These are phyloP conservation scores for Haplographium delicatum DNA, from an alignment of 495 filamentous ascomycete species.

Conservation along the genomic window DNA sequence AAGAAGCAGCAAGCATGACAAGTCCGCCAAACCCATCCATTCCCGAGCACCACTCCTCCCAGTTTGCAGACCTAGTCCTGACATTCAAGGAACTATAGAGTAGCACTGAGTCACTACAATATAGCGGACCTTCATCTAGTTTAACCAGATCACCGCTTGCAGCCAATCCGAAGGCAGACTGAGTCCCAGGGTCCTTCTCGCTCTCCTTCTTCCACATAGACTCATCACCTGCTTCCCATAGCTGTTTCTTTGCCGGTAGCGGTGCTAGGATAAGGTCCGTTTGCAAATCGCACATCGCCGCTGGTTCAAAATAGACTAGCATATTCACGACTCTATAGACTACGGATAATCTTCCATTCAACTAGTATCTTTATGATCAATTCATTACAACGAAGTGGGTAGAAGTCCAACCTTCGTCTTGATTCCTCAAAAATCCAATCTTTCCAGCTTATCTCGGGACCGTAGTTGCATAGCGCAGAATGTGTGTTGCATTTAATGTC, in stretches of 20 bases:
- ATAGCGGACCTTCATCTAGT: conserved; percentile 21
- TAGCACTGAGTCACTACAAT: conserved; percentile 22
- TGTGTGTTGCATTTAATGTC: conserved; percentile 12
- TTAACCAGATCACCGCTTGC: conserved; percentile 33
- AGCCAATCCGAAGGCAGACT: conserved; percentile 33
- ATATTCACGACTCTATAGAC: conserved; percentile 39
- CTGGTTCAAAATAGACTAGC: conserved; percentile 42
- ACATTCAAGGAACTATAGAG: conserved; percentile 16
- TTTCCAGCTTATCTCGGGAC: conserved; percentile 31
- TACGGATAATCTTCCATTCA: conserved; percentile 31
- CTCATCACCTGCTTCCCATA: conserved; percentile 43
- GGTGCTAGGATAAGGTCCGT: conserved; percentile 37
- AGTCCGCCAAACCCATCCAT: conserved; percentile 40
- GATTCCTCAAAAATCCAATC: conserved; percentile 44
- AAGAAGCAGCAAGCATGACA: conserved; percentile 40
- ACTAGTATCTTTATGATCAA: conserved; percentile 15
- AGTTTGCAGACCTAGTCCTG: conserved; percentile 21
- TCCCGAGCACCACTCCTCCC: conserved; percentile 41
- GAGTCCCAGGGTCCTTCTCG: conserved; percentile 21
- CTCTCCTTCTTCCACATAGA: conserved; percentile 31
- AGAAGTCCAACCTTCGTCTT: conserved; percentile 27
- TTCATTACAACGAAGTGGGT: conserved; percentile 1
- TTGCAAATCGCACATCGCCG: conserved; percentile 34
- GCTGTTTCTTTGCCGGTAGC: conserved; percentile 40
- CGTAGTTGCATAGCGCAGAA: conserved; percentile 10